Evolutionary conservation across 148 eudicot species (phyloP), one percentile per base, ranked within the genome.

Genomic region (Dysphania ambrosioides): DNA sequence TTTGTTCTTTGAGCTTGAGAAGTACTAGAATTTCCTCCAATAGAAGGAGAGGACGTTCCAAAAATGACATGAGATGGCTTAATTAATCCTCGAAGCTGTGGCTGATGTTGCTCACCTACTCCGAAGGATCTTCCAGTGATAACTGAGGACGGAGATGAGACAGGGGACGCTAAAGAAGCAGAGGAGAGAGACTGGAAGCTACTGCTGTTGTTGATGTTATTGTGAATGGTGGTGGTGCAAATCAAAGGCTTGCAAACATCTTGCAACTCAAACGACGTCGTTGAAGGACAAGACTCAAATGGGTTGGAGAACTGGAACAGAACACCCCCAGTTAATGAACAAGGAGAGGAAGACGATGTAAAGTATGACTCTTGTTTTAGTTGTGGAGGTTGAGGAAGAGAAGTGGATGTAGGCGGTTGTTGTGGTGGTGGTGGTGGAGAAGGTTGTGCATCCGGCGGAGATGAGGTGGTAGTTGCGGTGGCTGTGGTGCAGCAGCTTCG

Each of bases 401-500:
- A n/a, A n/a, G 57, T 2, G 12, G 66, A 12, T 0, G 30, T 8
- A 7, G 59, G 55, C 12, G 74, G 34, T 21, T 2, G 78, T 10
- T 83, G 78, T 8, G 41, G 87, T 15, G 23, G 68, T 16, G 38
- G 79, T 13, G 44, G 68, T 0, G 32, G 75, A 10, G 79, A 16
- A 10, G 40, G 32, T 19, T 40, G 38, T 69, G 9, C 73, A 41
- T 58, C 59, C 7, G 57, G 6, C 6, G 76, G 26, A 1, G 40
- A 36, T 7, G 58, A 1, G 44, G 60, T 26, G 47, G 75, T 23
- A 82, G 81, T 4, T 24, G 86, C n/a, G 69, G 86, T 6, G 78
- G 94, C n/a, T n/a, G n/a, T n/a, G n/a, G n/a, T n/a, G n/a, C n/a
- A 58, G 83, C 90, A 85, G 81, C 93, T 82, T 77, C 97, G 73